A percentile compares a stretch with the other conserved stretches of the same genome.
Evolutionary conservation across 495 filamentous ascomycete genomes (phyloP).

Genomic region (Xanthoparmelia taractica): DNA sequence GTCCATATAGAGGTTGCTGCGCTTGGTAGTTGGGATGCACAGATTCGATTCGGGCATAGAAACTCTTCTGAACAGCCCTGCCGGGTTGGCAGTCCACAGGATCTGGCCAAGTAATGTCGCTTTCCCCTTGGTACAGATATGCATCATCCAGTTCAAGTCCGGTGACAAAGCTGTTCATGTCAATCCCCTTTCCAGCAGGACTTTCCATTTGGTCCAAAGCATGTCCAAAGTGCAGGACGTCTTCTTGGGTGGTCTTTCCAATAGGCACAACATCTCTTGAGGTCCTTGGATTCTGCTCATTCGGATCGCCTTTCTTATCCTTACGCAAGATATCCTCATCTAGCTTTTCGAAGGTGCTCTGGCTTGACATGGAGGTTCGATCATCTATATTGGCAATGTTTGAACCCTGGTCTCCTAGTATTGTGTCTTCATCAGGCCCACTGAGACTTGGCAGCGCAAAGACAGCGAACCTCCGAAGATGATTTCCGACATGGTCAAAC

Average conservation of each 20-base stretch:
- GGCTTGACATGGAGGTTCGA: neutral
- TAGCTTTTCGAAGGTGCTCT: neutral
- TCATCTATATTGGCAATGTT: neutral
- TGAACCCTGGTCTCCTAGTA: neutral
- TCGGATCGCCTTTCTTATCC: neutral
- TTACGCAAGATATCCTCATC: neutral
- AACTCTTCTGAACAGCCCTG: too few relatives aligned
- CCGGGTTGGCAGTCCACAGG: too few relatives aligned
- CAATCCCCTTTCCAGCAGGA: neutral
- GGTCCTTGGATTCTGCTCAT: neutral
- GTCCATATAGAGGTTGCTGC: neutral
- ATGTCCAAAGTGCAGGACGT: neutral
- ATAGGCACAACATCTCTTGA: neutral
- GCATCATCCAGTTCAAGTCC: too few relatives aligned
- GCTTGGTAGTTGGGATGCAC: constrained; percentile 12
- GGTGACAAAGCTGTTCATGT: neutral
- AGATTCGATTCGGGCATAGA: constrained; percentile 10
- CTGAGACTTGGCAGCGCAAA: constrained; percentile 7
- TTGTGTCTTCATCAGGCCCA: constrained; percentile 3
- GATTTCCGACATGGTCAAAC: neutral
- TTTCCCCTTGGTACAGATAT: too few relatives aligned
- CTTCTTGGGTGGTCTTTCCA: neutral
- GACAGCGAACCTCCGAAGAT: constrained; percentile 8
- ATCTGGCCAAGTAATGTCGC: too few relatives aligned
- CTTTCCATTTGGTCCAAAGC: neutral